Evolutionary conservation across 352 stramenopile species (phyloP), one percentile per base, ranked within the genome.

Genomic region (Pythium periplocum): DNA sequence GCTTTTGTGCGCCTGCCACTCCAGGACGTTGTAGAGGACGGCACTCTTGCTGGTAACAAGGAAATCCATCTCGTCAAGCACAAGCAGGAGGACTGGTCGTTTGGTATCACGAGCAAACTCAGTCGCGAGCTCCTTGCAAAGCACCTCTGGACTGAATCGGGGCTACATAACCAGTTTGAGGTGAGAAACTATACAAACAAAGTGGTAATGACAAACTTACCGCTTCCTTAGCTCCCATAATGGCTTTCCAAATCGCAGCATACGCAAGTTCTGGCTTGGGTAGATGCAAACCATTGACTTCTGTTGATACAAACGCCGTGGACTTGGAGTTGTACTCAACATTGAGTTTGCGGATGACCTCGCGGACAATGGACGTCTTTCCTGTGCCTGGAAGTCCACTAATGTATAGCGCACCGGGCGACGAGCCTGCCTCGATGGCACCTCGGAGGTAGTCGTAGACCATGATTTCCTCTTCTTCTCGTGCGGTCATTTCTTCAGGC

Each of bases 11-110:
- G 70, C 70, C 43, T 87, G 77, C 80, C 80, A 90, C 57, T 90
- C 80, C 30, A 90, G 64, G 34, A 90, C 55, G 55, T 90, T 90
- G 73, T 90, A 90, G 51, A 90, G 63, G 50, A 90, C 79, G 39
- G 76, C 69, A 57, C 83, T 84, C 59, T 90, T 90, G 39, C 76
- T 73, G 0, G 75, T 72, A 30, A 87, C 58, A 61, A 90, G 79
- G 48, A 90, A 90, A 50, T 90, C 78, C 74, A 90, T 87, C 59
- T 90, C 78, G 43, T 90, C 78, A 45, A 90, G 58, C 48, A 90
- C 60, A 34, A 87, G 62, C 36, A 90, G 44, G 4, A 90, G 32
- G 48, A 79, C 79, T 11, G 76, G 75, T 7, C 78, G 74, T 32
- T 51, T 5, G 4, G n/a, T 65, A 36, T 64, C 65, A 3, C 57